Conservation (phyloP, 148 eudicot genomes). For the Rhododendron simsii region DNA sequence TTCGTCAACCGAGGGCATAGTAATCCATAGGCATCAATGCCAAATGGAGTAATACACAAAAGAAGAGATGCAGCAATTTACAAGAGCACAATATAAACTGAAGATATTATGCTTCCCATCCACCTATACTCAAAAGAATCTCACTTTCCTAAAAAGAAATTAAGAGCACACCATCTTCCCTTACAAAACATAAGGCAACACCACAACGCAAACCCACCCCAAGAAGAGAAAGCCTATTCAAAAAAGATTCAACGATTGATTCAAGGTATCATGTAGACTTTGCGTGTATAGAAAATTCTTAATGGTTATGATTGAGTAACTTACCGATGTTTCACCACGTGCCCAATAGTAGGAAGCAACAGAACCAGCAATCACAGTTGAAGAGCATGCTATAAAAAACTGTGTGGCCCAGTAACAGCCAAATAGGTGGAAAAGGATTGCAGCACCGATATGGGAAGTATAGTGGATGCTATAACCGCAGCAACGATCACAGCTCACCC, state of each 20-base stretch:
- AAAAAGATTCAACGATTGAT: neutral
- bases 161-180: neutral
- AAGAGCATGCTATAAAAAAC: slow-evolving; percentile 73
- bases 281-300: neutral
- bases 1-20: neutral
- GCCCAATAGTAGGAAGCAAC: slow-evolving; percentile 99
- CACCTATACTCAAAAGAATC: neutral
- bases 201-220: neutral
- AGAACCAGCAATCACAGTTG: slow-evolving; percentile 93
- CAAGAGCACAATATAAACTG: neutral
- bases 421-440: slow-evolving; percentile 82
- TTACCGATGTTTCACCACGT: slow-evolving; percentile 77
- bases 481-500: slow-evolving; percentile 86
- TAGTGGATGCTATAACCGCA: slow-evolving; percentile 81
- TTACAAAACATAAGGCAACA: neutral
- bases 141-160: neutral
- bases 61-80: neutral
- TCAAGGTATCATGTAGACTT: neutral
- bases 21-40: neutral
- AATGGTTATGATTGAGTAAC: slow-evolving; percentile 17
- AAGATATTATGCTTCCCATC: neutral
- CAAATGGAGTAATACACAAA: neutral
- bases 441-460: slow-evolving; percentile 78
- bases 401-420: slow-evolving; percentile 97
- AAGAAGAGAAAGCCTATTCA: neutral